Evolutionary conservation across 2,329 filamentous ascomycete genomes (phyloP).

Genomic region (Phyllosticta citribraziliensis): DNA sequence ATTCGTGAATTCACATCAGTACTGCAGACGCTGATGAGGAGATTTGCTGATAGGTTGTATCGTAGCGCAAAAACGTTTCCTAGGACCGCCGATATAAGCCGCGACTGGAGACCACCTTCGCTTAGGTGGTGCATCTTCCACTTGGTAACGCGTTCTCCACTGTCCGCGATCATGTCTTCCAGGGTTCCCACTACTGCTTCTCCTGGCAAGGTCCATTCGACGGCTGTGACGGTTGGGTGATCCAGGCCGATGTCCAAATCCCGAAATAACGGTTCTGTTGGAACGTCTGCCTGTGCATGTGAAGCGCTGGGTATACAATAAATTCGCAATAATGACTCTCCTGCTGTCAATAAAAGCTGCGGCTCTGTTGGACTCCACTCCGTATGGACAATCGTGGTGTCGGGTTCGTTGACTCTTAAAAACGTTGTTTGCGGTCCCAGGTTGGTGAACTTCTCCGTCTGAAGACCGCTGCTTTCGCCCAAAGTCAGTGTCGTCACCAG

Average conservation of each 20-base stretch:
- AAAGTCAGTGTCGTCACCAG: slow-evolving; percentile 28
- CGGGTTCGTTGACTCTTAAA: slow-evolving; percentile 17
- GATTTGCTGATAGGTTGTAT: slow-evolving; percentile 25
- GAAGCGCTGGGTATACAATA: slow-evolving; percentile 19
- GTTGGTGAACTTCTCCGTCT: slow-evolving; percentile 27
- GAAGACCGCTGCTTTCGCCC: slow-evolving; percentile 26
- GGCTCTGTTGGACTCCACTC: slow-evolving; percentile 26
- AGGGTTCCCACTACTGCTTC: slow-evolving; percentile 26
- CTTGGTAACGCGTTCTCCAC: slow-evolving; percentile 27
- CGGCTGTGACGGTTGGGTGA: slow-evolving; percentile 25
- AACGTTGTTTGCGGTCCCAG: slow-evolving; percentile 22
- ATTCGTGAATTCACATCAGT: slow-evolving; percentile 29
- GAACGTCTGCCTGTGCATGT: slow-evolving; percentile 3
- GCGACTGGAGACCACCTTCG: slow-evolving; percentile 19
- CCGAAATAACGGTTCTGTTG: slow-evolving; percentile 1
- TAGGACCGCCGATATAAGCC: slow-evolving; percentile 26
- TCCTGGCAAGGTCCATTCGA: slow-evolving; percentile 26
- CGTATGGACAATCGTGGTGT: slow-evolving; percentile 22
- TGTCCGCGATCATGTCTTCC: slow-evolving; percentile 26
- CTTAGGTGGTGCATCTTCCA: slow-evolving; percentile 27
- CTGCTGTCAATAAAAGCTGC: slow-evolving; percentile 23
- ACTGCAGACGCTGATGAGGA: slow-evolving; percentile 29
- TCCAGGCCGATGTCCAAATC: slow-evolving; percentile 16
- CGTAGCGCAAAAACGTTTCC: slow-evolving; percentile 27
- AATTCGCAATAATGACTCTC: slow-evolving; percentile 25